Conservation (phyloP, 2,329 filamentous ascomycete species). For the Apiospora aurea region DNA sequence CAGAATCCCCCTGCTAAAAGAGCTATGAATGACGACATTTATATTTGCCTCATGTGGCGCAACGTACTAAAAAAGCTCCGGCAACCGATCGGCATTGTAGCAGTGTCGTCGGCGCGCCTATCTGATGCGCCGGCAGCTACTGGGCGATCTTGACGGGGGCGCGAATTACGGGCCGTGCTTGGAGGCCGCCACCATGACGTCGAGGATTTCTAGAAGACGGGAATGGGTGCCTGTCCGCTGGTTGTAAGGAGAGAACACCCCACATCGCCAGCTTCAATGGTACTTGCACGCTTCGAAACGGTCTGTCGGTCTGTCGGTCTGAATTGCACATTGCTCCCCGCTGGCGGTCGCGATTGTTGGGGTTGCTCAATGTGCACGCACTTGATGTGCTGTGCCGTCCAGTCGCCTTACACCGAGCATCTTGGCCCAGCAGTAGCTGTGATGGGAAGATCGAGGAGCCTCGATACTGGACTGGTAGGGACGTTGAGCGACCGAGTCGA, state of each 20-base stretch:
- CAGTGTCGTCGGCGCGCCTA: background rate
- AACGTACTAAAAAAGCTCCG: background rate
- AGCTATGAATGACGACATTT: background rate
- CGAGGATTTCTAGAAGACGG: background rate
- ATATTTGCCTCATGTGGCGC: background rate
- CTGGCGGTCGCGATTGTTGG: background rate
- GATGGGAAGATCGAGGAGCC: background rate
- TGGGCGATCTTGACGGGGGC: background rate
- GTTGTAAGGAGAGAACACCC: background rate
- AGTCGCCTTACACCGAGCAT: background rate
- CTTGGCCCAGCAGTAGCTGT: background rate
- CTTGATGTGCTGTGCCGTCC: background rate
- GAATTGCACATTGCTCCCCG: background rate
- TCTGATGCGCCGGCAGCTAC: conserved; percentile 3
- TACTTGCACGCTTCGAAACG: background rate
- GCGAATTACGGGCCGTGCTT: background rate
- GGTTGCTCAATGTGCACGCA: background rate
- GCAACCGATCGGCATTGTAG: conserved; percentile 2
- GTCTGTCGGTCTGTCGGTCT: background rate
- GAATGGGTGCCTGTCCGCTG: background rate
- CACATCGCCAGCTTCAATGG: conserved; percentile 5
- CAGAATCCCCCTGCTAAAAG: background rate
- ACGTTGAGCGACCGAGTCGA: too few relatives aligned
- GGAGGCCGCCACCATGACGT: conserved; percentile 8
- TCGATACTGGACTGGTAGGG: background rate